Evolutionary conservation across 192 early-diverging fungal genomes (phyloP).

Genomic region (Linnemannia elongata): DNA sequence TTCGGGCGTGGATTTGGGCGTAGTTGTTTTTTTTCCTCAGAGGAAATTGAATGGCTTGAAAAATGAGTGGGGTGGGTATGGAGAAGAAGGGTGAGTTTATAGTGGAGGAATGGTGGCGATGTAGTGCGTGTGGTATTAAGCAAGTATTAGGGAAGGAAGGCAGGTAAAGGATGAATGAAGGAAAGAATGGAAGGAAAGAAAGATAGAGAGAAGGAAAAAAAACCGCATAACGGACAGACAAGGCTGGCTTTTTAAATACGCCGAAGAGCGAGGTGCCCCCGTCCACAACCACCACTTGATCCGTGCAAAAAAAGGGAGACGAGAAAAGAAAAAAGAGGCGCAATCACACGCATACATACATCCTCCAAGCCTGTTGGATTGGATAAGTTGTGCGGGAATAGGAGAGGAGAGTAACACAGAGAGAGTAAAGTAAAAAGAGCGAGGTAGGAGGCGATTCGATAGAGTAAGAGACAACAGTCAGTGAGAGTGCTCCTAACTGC

Average conservation of each 20-base stretch:
- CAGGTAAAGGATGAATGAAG: too few relatives aligned
- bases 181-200: too few relatives aligned
- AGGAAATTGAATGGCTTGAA: neutral
- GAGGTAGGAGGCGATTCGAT: neutral
- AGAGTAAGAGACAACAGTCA: neutral
- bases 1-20: neutral
- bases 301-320: neutral
- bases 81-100: neutral
- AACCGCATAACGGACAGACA: neutral
- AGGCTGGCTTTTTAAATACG: neutral
- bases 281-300: neutral
- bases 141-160: too few relatives aligned
- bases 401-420: neutral
- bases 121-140: too few relatives aligned
- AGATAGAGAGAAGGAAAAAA: neutral
- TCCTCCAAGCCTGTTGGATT: neutral
- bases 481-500: neutral
- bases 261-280: neutral
- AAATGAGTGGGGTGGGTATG: neutral
- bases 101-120: too few relatives aligned
- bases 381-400: neutral
- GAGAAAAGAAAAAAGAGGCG: neutral
- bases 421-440: neutral
- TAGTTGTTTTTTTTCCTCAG: neutral
- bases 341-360: neutral